A percentile compares a stretch with the other conserved stretches of the same genome.
Conservation (phyloP, 140 eudicot genomes). For the Bidens hawaiensis region DNA sequence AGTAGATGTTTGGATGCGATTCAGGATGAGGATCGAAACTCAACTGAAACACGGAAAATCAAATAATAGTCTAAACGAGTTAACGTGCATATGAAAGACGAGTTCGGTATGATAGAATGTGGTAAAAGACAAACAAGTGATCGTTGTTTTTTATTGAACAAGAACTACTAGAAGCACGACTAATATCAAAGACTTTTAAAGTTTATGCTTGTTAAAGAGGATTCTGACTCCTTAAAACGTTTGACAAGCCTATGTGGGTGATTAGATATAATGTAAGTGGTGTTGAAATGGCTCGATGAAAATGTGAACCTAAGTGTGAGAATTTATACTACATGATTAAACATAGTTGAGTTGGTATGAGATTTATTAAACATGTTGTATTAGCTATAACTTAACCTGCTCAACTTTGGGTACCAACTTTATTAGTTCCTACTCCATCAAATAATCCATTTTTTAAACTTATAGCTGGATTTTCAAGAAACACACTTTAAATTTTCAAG, state of each 20-base stretch:
- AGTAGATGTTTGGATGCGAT: not conserved
- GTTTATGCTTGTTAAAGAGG: not conserved
- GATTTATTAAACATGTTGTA: conserved; percentile 13
- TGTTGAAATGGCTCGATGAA: conserved; percentile 14
- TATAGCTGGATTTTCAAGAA: conserved; percentile 22
- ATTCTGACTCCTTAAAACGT: not conserved
- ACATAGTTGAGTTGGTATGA: conserved; percentile 36
- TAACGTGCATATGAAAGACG: not conserved
- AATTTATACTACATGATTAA: conserved; percentile 13
- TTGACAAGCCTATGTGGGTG: conserved; percentile 8
- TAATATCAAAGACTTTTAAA: not conserved
- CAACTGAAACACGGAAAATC: not conserved
- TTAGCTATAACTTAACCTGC: conserved; percentile 31
- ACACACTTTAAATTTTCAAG: no score
- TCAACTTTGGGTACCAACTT: conserved; percentile 38
- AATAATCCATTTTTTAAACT: conserved; percentile 11
- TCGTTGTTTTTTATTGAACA: not conserved
- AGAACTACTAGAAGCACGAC: not conserved
- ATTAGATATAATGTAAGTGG: not conserved
- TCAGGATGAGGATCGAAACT: not conserved
- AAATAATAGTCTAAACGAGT: not conserved
- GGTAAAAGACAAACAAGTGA: not conserved
- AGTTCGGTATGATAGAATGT: not conserved
- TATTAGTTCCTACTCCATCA: conserved; percentile 38
- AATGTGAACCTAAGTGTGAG: conserved; percentile 7